Evolutionary conservation across 768 basidiomycete species (phyloP), one percentile per base, ranked within the genome.

Genomic region (Mycena haematopus): DNA sequence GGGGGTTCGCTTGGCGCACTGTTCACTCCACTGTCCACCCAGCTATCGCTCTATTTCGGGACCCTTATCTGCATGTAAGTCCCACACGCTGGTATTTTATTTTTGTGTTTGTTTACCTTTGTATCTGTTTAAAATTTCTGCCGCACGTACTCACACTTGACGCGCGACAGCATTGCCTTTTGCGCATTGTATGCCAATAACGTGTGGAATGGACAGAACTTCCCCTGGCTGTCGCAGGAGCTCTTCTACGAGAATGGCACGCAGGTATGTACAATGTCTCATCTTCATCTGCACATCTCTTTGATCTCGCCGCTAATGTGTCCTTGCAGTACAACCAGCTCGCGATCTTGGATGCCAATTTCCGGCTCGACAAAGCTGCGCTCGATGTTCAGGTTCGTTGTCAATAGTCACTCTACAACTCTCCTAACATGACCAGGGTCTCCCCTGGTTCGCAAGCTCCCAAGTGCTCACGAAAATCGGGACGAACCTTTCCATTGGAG

Each of bases 221-320:
- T 88, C 75, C 86, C 87, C 1, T 86, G 86, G 75, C 71, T 85
- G 9, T 82, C 82, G 5, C 84, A 85, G 64, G 70, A 74, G 3
- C 68, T 86, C 17, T 86, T 81, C 68, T 79, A 82, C 65, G 76
- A 80, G 66, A 83, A 86, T 40, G 84, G 84, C 0, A 79, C 83
- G 6, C 40, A 42, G 36, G 36, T 17, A 38, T 38, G n/a, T n/a
- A n/a, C n/a, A n/a, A n/a, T n/a, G n/a, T n/a, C n/a, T n/a, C n/a
- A n/a, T n/a, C n/a, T 17, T 38, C 36, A 38, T 17, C 14, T 38
- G 14, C 36, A 14, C 13, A 14, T 38, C 36, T 38, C 15, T 1
- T 38, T 17, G 6, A 17, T 38, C 36, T 17, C 36, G 14, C 17
- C 15, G 14, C 6, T 17, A 6, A 14, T 38, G 1, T 17, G 15